Evolutionary conservation across 1,284 basidiomycete genomes (phyloP).

Genomic region (Trichosporon inkin): DNA sequence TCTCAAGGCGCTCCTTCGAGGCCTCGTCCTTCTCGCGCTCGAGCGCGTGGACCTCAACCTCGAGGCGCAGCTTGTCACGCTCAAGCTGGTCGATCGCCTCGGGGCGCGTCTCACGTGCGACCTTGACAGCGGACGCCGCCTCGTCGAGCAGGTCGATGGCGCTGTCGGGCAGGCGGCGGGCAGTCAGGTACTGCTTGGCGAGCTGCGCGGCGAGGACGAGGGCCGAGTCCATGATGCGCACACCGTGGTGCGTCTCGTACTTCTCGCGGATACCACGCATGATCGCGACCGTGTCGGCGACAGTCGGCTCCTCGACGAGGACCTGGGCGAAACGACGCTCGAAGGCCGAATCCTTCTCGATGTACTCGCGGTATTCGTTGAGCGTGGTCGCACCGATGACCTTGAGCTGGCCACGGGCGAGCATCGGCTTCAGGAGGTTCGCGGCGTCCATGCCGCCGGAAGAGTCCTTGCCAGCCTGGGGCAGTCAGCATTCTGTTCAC

Average conservation of each 20-base stretch:
- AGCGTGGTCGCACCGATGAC: slow-evolving; percentile 93
- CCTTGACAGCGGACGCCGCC: slow-evolving; percentile 70
- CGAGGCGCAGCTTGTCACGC: slow-evolving; percentile 82
- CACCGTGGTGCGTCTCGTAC: slow-evolving; percentile 72
- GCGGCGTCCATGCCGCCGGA: slow-evolving; percentile 57
- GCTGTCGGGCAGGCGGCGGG: slow-evolving; percentile 76
- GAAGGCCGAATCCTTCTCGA: slow-evolving; percentile 90
- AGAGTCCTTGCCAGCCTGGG: slow-evolving; percentile 36
- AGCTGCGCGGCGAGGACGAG: slow-evolving; percentile 87
- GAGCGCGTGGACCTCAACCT: slow-evolving; percentile 93
- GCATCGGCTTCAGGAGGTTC: slow-evolving; percentile 82
- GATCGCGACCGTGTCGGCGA: slow-evolving; percentile 83
- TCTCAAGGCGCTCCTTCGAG: slow-evolving; percentile 78
- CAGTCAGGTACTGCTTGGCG: slow-evolving; percentile 90
- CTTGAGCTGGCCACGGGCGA: slow-evolving; percentile 84
- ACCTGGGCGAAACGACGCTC: slow-evolving; percentile 95
- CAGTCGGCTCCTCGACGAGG: slow-evolving; percentile 84
- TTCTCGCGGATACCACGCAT: slow-evolving; percentile 83
- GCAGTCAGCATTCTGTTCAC: slow-evolving; percentile 1
- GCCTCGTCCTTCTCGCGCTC: slow-evolving; percentile 88
- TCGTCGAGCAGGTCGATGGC: slow-evolving; percentile 94
- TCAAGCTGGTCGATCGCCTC: slow-evolving; percentile 95
- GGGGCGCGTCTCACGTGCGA: slow-evolving; percentile 89
- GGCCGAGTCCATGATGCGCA: slow-evolving; percentile 83
- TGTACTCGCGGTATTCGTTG: slow-evolving; percentile 89